A percentile compares a stretch with the other conserved stretches of the same genome.
phyloP scores from a whole-genome alignment of 2,329 filamentous ascomycete genomes.

The Sarocladium brachiariae region DNA sequence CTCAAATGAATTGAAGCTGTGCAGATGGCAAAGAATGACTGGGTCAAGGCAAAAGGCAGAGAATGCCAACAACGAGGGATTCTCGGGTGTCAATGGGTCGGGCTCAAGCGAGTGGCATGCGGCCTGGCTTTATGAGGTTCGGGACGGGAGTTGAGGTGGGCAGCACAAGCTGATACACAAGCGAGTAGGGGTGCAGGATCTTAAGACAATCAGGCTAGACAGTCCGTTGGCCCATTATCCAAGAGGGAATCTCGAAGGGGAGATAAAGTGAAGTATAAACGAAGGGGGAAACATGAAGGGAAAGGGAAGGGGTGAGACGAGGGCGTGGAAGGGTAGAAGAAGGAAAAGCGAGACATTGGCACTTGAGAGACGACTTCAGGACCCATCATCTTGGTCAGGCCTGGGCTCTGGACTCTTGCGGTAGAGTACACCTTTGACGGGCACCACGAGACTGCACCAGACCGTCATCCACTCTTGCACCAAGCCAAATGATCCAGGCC shows the following conservation, averaged over 20 bases:
- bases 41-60: background rate
- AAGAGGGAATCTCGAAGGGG: conserved; percentile 9
- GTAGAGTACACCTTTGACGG: conserved; percentile 1
- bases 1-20: background rate
- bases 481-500: conserved; percentile 5
- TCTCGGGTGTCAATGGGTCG: conserved; percentile 8
- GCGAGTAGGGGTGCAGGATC: conserved; percentile 24
- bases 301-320: conserved; percentile 18
- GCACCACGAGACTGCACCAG: conserved; percentile 1
- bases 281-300: conserved; percentile 17
- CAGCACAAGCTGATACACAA: conserved; percentile 15
- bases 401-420: conserved; percentile 4
- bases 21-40: background rate
- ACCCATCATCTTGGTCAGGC: conserved; percentile 12
- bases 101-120: conserved; percentile 8
- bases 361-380: conserved; percentile 4
- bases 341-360: conserved; percentile 19
- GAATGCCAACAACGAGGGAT: background rate
- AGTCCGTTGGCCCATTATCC: background rate
- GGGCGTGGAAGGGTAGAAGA: conserved; percentile 30
- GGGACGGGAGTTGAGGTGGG: conserved; percentile 15
- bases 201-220: conserved; percentile 23
- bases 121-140: conserved; percentile 11
- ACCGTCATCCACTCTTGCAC: conserved; percentile 7
- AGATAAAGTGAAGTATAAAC: conserved; percentile 11